These are phyloP conservation scores for Thermoascus crustaceus DNA, from an alignment of 2,329 filamentous ascomycete genomes.

Conservation along the genomic window DNA sequence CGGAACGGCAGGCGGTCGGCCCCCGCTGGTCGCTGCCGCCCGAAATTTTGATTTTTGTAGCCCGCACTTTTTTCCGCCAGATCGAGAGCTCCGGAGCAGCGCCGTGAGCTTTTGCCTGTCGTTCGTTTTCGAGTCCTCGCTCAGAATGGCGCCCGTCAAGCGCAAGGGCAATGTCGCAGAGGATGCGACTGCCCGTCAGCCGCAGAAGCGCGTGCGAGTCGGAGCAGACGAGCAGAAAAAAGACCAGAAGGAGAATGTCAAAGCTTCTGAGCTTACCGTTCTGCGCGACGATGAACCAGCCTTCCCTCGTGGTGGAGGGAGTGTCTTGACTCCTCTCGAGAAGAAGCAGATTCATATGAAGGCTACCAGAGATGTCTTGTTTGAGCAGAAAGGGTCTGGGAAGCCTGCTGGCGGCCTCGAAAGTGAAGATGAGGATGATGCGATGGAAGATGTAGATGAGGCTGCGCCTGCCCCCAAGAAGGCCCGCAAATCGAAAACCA, in stretches of 20 bases:
- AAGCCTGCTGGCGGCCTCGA: slow-evolving; percentile 39
- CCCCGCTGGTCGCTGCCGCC: slow-evolving; percentile 1
- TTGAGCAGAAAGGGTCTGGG: slow-evolving; percentile 64
- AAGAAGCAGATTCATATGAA: slow-evolving; percentile 94
- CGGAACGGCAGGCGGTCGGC: slow-evolving; percentile 13
- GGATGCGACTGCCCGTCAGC: slow-evolving; percentile 26
- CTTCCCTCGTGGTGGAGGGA: slow-evolving; percentile 88
- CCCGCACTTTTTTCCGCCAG: slow-evolving; percentile 15
- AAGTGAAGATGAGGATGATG: slow-evolving; percentile 50
- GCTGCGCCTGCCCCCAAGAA: slow-evolving; percentile 28
- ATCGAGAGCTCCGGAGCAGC: neutral
- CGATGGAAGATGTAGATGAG: slow-evolving; percentile 43
- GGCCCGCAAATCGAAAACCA: slow-evolving; percentile 32
- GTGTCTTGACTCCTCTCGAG: slow-evolving; percentile 83
- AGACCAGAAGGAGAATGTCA: slow-evolving; percentile 24
- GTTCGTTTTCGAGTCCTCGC: slow-evolving; percentile 1
- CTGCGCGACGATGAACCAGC: slow-evolving; percentile 72
- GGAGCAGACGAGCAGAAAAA: slow-evolving; percentile 27
- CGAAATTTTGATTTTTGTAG: slow-evolving; percentile 17
- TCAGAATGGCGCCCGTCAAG: slow-evolving; percentile 38
- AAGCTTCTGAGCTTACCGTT: slow-evolving; percentile 31
- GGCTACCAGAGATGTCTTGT: slow-evolving; percentile 82
- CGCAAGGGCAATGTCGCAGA: slow-evolving; percentile 36
- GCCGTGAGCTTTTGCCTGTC: neutral
- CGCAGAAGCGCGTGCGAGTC: slow-evolving; percentile 35